Percentiles rank a stretch among this genome's conserved stretches.
phyloP scores from a whole-genome alignment of 139 green algal genomes.

The Haematococcus lacustris region DNA sequence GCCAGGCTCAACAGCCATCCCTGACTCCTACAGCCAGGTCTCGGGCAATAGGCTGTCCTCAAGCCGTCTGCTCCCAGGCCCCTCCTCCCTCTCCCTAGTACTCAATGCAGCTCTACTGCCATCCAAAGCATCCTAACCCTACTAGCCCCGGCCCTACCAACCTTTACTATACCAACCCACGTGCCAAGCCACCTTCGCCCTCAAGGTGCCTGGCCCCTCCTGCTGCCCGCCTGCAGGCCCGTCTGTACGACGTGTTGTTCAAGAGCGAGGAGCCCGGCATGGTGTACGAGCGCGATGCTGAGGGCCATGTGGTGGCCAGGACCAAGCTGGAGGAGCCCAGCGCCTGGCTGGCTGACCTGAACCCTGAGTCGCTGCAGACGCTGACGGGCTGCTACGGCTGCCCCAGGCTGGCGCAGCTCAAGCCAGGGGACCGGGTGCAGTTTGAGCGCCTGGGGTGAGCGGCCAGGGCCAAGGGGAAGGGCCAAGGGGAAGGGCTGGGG shows the following conservation, averaged over 20 bases:
- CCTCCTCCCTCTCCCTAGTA: neutral
- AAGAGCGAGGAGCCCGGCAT: conserved; percentile 63
- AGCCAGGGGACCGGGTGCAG: too few relatives aligned
- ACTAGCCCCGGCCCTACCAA: neutral
- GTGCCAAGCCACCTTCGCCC: neutral
- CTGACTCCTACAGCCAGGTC: neutral
- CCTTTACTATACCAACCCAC: neutral
- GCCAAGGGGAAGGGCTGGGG: neutral
- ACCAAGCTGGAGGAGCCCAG: too few relatives aligned
- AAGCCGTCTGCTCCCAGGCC: neutral
- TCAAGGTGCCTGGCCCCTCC: too few relatives aligned
- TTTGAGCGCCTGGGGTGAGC: conserved; percentile 90
- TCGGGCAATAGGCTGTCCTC: neutral
- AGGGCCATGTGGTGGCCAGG: too few relatives aligned
- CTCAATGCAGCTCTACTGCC: neutral
- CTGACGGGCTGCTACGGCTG: too few relatives aligned
- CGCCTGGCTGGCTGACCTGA: too few relatives aligned
- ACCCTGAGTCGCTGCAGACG: too few relatives aligned
- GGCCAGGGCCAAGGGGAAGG: too few relatives aligned
- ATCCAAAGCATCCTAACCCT: neutral
- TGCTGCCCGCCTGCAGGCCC: conserved; percentile 22
- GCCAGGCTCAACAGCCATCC: too few relatives aligned
- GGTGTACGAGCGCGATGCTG: too few relatives aligned
- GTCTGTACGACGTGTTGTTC: conserved; percentile 90
- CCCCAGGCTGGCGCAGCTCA: conserved; percentile 13